Conservation (phyloP, 495 filamentous ascomycete genomes). For the Aspergillus nidulans region DNA sequence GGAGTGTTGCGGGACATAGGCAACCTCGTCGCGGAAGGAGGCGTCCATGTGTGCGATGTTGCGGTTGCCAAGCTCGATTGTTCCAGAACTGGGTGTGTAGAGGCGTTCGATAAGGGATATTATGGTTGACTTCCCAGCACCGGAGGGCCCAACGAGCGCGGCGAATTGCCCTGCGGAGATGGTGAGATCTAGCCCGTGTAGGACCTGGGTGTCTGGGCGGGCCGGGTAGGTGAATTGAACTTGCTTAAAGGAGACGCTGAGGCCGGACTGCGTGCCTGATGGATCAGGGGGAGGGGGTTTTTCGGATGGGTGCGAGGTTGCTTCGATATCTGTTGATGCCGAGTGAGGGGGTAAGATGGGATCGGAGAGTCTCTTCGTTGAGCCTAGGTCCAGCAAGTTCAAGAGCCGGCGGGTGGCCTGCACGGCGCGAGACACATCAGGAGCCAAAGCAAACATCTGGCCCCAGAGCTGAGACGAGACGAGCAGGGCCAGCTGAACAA, state of each 20-base stretch:
- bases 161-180: constrained; percentile 55
- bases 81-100: constrained; percentile 43
- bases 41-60: constrained; percentile 29
- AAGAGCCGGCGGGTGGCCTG: constrained; percentile 32
- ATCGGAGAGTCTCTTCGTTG: constrained; percentile 24
- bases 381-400: constrained; percentile 29
- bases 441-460: constrained; percentile 62
- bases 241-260: constrained; percentile 38
- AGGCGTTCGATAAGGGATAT: constrained; percentile 57
- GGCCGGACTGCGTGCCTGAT: constrained; percentile 20
- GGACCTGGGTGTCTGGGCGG: constrained; percentile 47
- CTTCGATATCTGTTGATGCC: constrained; percentile 20
- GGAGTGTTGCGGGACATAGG: constrained; percentile 51
- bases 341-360: constrained; percentile 5
- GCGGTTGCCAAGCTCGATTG: constrained; percentile 35
- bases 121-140: constrained; percentile 58
- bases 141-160: constrained; percentile 56
- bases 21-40: constrained; percentile 46
- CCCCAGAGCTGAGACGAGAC: constrained; percentile 60
- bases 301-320: constrained; percentile 8
- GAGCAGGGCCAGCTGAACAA: constrained; percentile 54
- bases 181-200: constrained; percentile 48
- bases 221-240: constrained; percentile 59
- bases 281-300: background rate
- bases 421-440: constrained; percentile 54